phyloP scores from a whole-genome alignment of 805 yeast species.

The Pichia eremophila region DNA sequence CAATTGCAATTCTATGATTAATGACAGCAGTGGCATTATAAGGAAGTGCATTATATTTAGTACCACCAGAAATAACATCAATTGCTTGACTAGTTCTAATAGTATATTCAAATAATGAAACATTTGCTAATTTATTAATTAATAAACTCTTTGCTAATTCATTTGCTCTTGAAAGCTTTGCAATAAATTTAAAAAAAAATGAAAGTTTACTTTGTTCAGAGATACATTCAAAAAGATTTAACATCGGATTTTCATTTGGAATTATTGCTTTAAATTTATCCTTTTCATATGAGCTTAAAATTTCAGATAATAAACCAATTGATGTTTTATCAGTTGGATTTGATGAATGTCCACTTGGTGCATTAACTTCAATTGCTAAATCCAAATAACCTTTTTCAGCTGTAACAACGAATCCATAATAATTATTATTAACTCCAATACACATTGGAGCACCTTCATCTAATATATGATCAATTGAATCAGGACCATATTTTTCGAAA shows the following conservation, averaged over 20 bases:
- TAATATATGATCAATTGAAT: slow-evolving; percentile 50
- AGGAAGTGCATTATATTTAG: slow-evolving; percentile 69
- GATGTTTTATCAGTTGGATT: slow-evolving; percentile 62
- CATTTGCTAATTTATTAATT: slow-evolving; percentile 19
- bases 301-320: slow-evolving; percentile 60
- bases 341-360: slow-evolving; percentile 56
- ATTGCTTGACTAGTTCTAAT: slow-evolving; percentile 58
- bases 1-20: slow-evolving; percentile 47
- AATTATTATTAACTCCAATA: slow-evolving; percentile 25
- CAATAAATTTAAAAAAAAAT: slow-evolving; percentile 3
- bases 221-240: slow-evolving; percentile 47
- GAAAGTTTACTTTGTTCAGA: slow-evolving; percentile 36
- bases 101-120: slow-evolving; percentile 27
- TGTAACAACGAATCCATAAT: slow-evolving; percentile 36
- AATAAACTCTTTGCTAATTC: slow-evolving; percentile 28
- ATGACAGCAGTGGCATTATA: slow-evolving; percentile 44
- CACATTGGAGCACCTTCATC: slow-evolving; percentile 40
- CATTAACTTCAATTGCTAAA: slow-evolving; percentile 38
- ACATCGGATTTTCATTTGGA: slow-evolving; percentile 48
- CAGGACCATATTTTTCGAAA: slow-evolving; percentile 45
- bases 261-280: slow-evolving; percentile 42
- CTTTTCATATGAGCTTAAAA: slow-evolving; percentile 45
- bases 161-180: slow-evolving; percentile 21
- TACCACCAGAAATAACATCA: slow-evolving; percentile 61
- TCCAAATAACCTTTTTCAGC: slow-evolving; percentile 35